Evolutionary conservation across 2,329 filamentous ascomycete genomes (phyloP).

Genomic region (Raffaelea arxii): DNA sequence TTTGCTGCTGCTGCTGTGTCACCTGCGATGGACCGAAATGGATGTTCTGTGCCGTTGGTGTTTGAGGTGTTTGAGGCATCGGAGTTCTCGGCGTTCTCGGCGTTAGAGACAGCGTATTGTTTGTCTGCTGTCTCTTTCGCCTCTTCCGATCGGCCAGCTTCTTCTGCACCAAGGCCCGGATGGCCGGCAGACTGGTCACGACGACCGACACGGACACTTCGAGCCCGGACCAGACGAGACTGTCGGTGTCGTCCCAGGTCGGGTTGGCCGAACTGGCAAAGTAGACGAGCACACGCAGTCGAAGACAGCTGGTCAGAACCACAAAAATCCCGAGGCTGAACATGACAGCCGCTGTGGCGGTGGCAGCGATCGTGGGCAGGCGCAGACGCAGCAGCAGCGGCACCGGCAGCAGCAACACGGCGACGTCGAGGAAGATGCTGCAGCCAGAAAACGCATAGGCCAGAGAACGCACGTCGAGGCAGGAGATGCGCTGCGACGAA

Average conservation of each 20-base stretch:
- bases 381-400: conserved; percentile 22
- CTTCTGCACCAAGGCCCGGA: neutral
- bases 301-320: conserved; percentile 23
- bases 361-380: conserved; percentile 5
- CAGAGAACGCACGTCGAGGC: conserved; percentile 23
- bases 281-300: conserved; percentile 23
- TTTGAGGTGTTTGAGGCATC: no score
- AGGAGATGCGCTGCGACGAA: conserved; percentile 15
- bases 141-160: neutral
- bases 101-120: no score
- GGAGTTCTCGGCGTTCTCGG: no score
- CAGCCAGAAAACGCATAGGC: conserved; percentile 20
- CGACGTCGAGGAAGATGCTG: conserved; percentile 25
- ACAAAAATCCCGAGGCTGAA: conserved; percentile 28
- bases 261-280: conserved; percentile 23
- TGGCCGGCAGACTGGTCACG: conserved; percentile 27
- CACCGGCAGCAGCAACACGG: conserved; percentile 24
- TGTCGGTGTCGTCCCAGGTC: conserved; percentile 30
- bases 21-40: no score
- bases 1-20: no score
- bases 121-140: no score
- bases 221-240: conserved; percentile 32
- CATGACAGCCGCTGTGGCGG: conserved; percentile 20
- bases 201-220: conserved; percentile 32
- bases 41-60: no score